Evolutionary conservation across 106 monocot species (phyloP).

Genomic region (Chionographis japonica): DNA sequence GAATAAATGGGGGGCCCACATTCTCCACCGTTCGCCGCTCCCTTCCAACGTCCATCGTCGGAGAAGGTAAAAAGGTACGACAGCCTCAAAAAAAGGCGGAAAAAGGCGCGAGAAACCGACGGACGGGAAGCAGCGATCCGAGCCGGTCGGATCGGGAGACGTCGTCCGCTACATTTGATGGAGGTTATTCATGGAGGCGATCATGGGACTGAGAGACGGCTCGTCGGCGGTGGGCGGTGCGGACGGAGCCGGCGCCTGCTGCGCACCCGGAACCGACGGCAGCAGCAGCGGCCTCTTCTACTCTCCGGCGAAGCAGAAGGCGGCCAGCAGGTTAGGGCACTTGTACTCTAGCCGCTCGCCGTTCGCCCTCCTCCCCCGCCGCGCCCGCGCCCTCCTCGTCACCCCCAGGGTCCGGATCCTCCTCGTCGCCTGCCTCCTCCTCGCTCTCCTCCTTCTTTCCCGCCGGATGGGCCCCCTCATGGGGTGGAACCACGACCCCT

Average conservation of each 20-base stretch:
- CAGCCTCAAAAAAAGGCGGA: too few relatives aligned
- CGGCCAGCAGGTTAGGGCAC: background rate
- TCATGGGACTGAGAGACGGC: background rate
- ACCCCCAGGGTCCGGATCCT: background rate
- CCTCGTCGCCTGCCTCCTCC: background rate
- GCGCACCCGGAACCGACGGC: background rate
- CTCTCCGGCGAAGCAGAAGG: conserved; percentile 15
- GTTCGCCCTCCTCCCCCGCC: background rate
- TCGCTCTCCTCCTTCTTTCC: background rate
- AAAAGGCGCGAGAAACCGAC: too few relatives aligned
- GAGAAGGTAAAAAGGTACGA: too few relatives aligned
- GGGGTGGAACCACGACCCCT: conserved; percentile 3
- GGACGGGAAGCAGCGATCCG: too few relatives aligned
- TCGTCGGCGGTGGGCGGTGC: background rate
- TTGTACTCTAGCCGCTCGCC: background rate
- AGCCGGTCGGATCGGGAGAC: too few relatives aligned
- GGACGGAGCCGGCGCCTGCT: background rate
- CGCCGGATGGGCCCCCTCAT: conserved; percentile 2
- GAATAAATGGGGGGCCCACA: too few relatives aligned
- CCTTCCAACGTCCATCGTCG: too few relatives aligned
- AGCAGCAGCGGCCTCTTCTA: background rate
- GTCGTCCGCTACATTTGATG: background rate
- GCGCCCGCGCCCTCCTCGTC: background rate
- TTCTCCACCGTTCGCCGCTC: too few relatives aligned
- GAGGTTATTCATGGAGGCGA: background rate